Evolutionary conservation across 2,329 filamentous ascomycete species (phyloP), one percentile per base, ranked within the genome.

Genomic region (Pyrenophora tritici-repentis): DNA sequence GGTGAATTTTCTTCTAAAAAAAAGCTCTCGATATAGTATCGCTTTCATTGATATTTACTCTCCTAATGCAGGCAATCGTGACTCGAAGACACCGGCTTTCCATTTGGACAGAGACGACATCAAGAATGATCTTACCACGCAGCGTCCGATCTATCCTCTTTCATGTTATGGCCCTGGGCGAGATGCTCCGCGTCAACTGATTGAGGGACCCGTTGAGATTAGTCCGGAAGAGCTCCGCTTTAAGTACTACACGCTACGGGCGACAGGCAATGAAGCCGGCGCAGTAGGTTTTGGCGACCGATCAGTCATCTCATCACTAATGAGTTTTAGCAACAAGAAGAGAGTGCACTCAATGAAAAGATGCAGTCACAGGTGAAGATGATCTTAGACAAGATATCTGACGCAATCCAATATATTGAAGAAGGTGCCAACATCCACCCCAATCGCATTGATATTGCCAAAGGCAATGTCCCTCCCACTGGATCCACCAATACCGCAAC

Each of bases 151-250:
- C 79, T 97, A 92, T 89, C 87, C 94, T 4, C 81, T 97, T 18
- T 96, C 92, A 1, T 83, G 88, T 17, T 97, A 96, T 72, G 90
- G 86, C 0, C 91, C 92, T 0, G 88, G 88, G 3, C 82, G 79
- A 63, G 84, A 91, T 62, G 85, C 88, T 1, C 92, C 92, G 0
- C 84, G 85, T 14, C 91, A 96, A 73, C 80, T 97, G 1, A 92
- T 96, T 65, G 91, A 91, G 44, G 91, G 91, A 1, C 80, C 84
- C 5, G 83, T 91, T 14, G 93, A 97, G 72, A 88, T 91, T 71
- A 96, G 91, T 66, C 88, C 89, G 34, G 93, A 97, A 72, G 93
- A 97, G 74, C 83, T 96, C 70, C 83, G 91, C 42, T 70, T 92
- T 22, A 76, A 79, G 17, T 87, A 91, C 67, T 92, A 93, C 66